Evolutionary conservation across 2,329 filamentous ascomycete species (phyloP).

Genomic region (Myriosclerotinia curreyana): DNA sequence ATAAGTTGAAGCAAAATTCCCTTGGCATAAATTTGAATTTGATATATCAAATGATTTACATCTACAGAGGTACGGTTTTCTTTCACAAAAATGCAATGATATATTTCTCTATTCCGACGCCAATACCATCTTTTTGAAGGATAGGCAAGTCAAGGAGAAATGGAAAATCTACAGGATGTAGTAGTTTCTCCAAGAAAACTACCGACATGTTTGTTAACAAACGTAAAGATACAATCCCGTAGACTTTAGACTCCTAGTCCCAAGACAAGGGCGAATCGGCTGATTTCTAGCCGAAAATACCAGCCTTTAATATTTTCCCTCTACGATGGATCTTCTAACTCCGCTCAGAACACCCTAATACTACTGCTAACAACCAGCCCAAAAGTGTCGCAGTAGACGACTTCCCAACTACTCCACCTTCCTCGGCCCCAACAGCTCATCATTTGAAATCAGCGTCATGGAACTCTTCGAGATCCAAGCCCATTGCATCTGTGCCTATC

Average conservation of each 20-base stretch:
- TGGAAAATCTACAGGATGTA: too few species aligned
- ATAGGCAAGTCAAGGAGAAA: too few species aligned
- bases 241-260: slow-evolving; percentile 7
- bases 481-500: neutral
- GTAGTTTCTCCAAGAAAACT: neutral
- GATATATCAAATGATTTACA: too few species aligned
- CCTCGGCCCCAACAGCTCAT: slow-evolving; percentile 6
- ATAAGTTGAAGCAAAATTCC: too few species aligned
- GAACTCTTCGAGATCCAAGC: slow-evolving; percentile 13
- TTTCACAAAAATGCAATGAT: too few species aligned
- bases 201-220: neutral
- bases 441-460: slow-evolving; percentile 8
- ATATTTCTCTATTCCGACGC: too few species aligned
- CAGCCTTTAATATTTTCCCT: slow-evolving; percentile 5
- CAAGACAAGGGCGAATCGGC: neutral
- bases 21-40: too few species aligned
- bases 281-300: slow-evolving; percentile 8
- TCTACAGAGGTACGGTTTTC: too few species aligned
- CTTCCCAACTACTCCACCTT: slow-evolving; percentile 13
- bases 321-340: neutral
- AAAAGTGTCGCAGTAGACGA: slow-evolving; percentile 9
- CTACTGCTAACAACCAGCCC: neutral
- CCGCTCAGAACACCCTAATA: neutral
- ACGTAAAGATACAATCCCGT: slow-evolving; percentile 2
- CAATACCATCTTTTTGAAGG: too few species aligned